These are phyloP conservation scores for Aspergillus leporis DNA, from an alignment of 495 filamentous ascomycete genomes.

Conservation along the genomic window DNA sequence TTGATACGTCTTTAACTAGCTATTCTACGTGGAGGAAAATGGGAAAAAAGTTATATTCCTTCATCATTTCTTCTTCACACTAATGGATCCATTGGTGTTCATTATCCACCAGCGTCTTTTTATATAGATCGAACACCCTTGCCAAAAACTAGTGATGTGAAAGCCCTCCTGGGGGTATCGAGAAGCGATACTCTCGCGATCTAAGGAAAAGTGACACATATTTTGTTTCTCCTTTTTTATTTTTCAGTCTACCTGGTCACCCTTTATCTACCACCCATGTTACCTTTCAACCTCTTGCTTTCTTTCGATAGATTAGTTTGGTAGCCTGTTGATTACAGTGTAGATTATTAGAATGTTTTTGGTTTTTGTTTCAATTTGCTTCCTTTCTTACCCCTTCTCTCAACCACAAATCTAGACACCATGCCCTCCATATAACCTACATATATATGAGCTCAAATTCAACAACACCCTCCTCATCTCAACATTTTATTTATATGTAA, in stretches of 20 bases:
- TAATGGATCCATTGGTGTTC: not conserved
- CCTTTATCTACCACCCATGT: not conserved
- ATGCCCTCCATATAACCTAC: no score
- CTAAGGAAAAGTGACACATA: not conserved
- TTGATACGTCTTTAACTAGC: slow-evolving; percentile 14
- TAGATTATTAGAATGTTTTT: not conserved
- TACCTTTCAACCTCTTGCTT: not conserved
- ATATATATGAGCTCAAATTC: no score
- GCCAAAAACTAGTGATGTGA: no score
- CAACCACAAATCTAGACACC: no score
- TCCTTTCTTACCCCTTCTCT: not conserved
- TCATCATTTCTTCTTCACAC: not conserved
- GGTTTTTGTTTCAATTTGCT: not conserved
- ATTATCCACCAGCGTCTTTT: not conserved
- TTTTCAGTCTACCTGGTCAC: not conserved
- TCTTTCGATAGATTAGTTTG: slow-evolving; percentile 1
- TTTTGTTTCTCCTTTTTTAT: not conserved
- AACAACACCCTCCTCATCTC: no score
- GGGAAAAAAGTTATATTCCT: slow-evolving; percentile 14
- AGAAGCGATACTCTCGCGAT: no score
- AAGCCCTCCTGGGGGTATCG: no score
- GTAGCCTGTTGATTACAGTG: not conserved
- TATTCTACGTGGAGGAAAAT: slow-evolving; percentile 7
- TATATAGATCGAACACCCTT: not conserved
- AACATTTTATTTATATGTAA: no score